Conservation (phyloP, 139 green algal genomes). For the Tetraselmis striata region DNA sequence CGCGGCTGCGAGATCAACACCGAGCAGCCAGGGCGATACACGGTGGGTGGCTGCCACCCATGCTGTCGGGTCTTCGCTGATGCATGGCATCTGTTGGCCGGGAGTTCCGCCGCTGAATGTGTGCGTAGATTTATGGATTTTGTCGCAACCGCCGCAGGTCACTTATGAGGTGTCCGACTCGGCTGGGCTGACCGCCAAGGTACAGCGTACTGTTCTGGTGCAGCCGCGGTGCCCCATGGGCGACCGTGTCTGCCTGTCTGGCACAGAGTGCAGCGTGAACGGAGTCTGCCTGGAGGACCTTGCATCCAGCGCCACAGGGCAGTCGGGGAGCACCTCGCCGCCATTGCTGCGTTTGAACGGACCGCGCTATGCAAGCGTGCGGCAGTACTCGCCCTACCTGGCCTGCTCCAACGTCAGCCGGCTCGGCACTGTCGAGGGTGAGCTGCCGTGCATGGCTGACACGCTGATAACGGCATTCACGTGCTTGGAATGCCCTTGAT, state of each 20-base stretch:
- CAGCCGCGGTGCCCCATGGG: background rate
- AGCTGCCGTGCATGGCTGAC: no score
- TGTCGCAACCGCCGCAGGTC: no score
- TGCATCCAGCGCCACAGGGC: background rate
- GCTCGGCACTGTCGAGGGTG: background rate
- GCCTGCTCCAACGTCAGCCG: background rate
- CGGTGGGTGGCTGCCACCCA: no score
- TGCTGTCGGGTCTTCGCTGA: no score
- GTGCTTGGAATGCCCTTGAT: no score
- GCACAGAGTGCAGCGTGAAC: background rate
- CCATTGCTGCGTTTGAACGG: background rate
- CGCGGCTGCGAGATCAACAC: background rate
- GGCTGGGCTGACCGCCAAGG: background rate
- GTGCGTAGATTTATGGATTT: no score
- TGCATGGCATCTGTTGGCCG: no score
- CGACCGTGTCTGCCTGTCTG: background rate
- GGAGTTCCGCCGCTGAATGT: no score
- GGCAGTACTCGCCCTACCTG: background rate
- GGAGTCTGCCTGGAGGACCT: background rate
- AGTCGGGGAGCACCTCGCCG: background rate
- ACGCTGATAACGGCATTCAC: no score
- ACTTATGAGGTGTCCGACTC: background rate
- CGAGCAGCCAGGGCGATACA: background rate
- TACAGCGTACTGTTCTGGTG: background rate
- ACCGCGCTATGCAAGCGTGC: background rate